Evolutionary conservation across 345 rosid species (phyloP), one percentile per base, ranked within the genome.

Genomic region (Murraya koenigii): DNA sequence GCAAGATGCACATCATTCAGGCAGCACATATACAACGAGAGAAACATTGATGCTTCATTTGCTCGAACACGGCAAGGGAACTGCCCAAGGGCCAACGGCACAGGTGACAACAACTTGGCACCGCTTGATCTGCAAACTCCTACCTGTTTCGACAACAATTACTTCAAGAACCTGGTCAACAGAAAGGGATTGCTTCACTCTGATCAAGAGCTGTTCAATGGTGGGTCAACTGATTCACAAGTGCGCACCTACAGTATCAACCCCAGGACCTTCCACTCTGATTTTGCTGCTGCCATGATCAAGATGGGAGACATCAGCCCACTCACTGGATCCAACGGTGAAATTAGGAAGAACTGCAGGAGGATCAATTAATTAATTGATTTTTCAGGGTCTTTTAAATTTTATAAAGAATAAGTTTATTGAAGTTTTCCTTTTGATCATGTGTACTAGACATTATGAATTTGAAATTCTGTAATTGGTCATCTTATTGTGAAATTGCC

Each of bases 291-390:
- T 52, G 94, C 90, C 60, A 92, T 95, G 97, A 90, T 93, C 77
- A 93, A 87, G 81, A 92, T 95, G 98, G 96, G 90, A 63, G 90
- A 84, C 67, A 92, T 91, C 49, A 90, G 86, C 15, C 97, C 97
- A 5, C 90, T 93, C 74, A 93, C 96, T 2, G 96, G 97, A 56
- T 84, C 89, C 41, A 79, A 44, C 0, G 99, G 99, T 33, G 93
- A 95, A 84, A 85, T 93, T 33, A 82, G 99, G 79, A 93, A 84
- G 86, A 83, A 87, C 25, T 93, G 97, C 56, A 83, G 96, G 79
- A 85, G 79, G 47, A 38, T 64, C 39, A 95, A 95, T 81, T 95
- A 86, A 85, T 39, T n/a, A 63, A 25, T 33, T 28, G 8, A 8
- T 52, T 52, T 52, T 33, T 41, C 20, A 8, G 80, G 76, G 32